A percentile compares a stretch with the other conserved stretches of the same genome.
Evolutionary conservation across 2,329 filamentous ascomycete species (phyloP).

Genomic region (Aspergillus felis): DNA sequence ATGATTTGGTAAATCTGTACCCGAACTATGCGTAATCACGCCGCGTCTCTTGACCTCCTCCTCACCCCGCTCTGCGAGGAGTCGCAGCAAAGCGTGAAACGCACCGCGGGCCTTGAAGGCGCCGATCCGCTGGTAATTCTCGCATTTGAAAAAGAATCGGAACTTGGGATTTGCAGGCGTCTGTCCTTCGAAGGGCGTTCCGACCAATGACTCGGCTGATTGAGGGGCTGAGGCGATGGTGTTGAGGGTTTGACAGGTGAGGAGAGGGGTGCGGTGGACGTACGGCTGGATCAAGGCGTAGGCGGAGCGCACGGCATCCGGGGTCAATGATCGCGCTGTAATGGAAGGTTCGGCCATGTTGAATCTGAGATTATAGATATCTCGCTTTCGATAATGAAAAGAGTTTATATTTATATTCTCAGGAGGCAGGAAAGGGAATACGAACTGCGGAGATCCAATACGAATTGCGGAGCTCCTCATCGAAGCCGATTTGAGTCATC

Average conservation of each 20-base stretch:
- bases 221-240: constrained; percentile 70
- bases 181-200: constrained; percentile 56
- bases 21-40: constrained; percentile 86
- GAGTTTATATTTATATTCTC: background rate
- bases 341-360: constrained; percentile 42
- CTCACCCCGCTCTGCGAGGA: constrained; percentile 61
- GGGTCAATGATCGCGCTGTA: constrained; percentile 54
- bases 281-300: constrained; percentile 68
- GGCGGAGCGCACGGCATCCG: constrained; percentile 67
- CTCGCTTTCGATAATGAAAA: background rate
- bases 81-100: constrained; percentile 73
- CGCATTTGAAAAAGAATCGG: constrained; percentile 88
- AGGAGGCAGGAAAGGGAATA: background rate
- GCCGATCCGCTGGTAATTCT: constrained; percentile 85
- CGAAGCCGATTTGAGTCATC: background rate
- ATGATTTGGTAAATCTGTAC: constrained; percentile 42
- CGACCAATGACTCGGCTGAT: constrained; percentile 48
- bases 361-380: background rate
- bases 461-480: background rate
- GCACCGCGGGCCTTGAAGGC: constrained; percentile 92
- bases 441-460: background rate
- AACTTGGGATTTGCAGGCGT: constrained; percentile 62
- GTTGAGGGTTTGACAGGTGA: constrained; percentile 74
- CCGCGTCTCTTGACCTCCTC: constrained; percentile 62
- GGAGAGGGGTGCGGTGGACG: constrained; percentile 78